Base-by-base conservation (phyloP, 495 filamentous ascomycete genomes). In the Evernia prunastri region DNA sequence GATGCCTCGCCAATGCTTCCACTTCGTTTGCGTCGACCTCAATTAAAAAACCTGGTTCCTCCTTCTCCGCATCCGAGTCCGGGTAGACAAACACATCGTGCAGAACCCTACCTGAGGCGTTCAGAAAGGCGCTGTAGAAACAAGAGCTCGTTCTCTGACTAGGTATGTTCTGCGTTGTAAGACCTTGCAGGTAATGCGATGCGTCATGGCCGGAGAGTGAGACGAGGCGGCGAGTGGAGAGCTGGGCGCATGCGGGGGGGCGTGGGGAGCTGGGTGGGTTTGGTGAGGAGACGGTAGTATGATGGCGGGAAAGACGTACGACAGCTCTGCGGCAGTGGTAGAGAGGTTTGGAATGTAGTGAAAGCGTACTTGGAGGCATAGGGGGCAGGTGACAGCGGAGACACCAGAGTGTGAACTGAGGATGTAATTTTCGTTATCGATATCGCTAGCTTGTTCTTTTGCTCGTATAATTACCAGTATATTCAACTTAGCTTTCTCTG, bases 81-180 rank as follows among this genome's bases (percentile, higher is more conserved):
- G 86, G 86, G 78, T 94, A 96, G 36, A 98, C 79, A 77, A 96
- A 96, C 33, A 90, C 89, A 73, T 98, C 94, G 74, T 92, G 84
- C 33, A 97, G 78, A 13, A 97, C 79, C 47, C 90, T 82, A 51
- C 94, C 92, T 67, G 87, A 83, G 25, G 91, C 90, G 67, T 86
- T 96, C 17, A 98, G 82, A 70, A 98, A 96, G 3, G 86, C 89
- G 29, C 84, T 78, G 76, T 95, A 97, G 72, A 84, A 84, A 20
- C 85, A 72, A 73, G 35, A 64, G 71, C 31, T 64, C 49, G 20
- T 27, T 4, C 0, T 66, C 69, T 62, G 65, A 70, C 70, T 73
- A 66, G 65, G 78, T 68, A 97, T 82, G 67, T 92, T 89, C 63
- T 84, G 82, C 0, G 92, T 96, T 54, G 90, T 85, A 56, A 94